These are phyloP conservation scores for Apophysomyces trapeziformis DNA, from an alignment of 371 early-diverging fungal genomes.

Conservation along the genomic window DNA sequence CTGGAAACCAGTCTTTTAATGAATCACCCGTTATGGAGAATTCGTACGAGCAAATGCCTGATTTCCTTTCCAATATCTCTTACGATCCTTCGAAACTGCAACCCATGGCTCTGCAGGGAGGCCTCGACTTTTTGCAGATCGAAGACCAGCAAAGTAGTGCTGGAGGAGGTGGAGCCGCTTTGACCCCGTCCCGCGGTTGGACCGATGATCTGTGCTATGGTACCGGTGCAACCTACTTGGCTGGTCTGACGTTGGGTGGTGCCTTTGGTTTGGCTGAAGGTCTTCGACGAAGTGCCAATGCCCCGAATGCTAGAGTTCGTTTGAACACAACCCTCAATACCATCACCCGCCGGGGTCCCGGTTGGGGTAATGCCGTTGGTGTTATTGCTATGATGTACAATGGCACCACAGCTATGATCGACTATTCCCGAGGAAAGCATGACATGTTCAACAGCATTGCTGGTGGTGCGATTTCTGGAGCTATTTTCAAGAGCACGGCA, in stretches of 20 bases:
- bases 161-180: constrained; percentile 45
- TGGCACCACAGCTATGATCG: constrained; percentile 71
- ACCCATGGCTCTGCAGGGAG: constrained; percentile 62
- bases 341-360: constrained; percentile 87
- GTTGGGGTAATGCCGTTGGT: constrained; percentile 84
- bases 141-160: constrained; percentile 43
- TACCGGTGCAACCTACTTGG: constrained; percentile 80
- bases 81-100: constrained; percentile 60
- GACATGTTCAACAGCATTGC: constrained; percentile 72
- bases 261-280: constrained; percentile 83
- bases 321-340: constrained; percentile 85
- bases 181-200: constrained; percentile 80
- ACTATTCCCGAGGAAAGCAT: constrained; percentile 63
- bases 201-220: constrained; percentile 90
- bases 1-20: constrained; percentile 18
- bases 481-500: constrained; percentile 77
- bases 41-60: constrained; percentile 56
- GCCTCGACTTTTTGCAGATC: constrained; percentile 65
- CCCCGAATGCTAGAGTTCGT: constrained; percentile 73
- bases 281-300: constrained; percentile 59
- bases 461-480: constrained; percentile 79
- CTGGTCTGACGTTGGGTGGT: constrained; percentile 82
- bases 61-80: constrained; percentile 56
- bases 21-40: constrained; percentile 26
- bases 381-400: constrained; percentile 85